Evolutionary conservation across 2,329 filamentous ascomycete genomes (phyloP).

Genomic region (Fusarium sp.): DNA sequence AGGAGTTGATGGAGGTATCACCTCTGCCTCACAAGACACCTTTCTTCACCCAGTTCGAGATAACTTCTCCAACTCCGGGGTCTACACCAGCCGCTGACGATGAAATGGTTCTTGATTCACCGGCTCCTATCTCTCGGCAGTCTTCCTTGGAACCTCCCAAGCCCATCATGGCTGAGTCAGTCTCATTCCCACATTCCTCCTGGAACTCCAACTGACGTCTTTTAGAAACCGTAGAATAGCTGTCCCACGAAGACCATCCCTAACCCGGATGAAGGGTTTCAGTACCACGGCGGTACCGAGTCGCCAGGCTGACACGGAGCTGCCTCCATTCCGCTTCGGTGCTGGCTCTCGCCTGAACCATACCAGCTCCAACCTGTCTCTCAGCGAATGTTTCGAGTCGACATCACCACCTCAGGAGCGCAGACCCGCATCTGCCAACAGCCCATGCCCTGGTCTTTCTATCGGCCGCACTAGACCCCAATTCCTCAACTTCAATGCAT

Average conservation of each 20-base stretch:
- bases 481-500: conserved; percentile 67
- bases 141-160: conserved; percentile 60
- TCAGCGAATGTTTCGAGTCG: conserved; percentile 81
- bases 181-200: conserved; percentile 38
- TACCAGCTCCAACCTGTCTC: conserved; percentile 61
- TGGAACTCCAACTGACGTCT: conserved; percentile 37
- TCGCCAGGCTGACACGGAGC: conserved; percentile 70
- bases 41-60: conserved; percentile 71
- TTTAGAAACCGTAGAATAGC: conserved; percentile 70
- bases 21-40: conserved; percentile 88
- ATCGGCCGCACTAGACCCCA: conserved; percentile 72
- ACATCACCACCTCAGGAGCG: conserved; percentile 79
- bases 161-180: conserved; percentile 64
- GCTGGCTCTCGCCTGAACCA: conserved; percentile 43
- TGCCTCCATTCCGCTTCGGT: conserved; percentile 81
- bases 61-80: conserved; percentile 78
- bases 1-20: conserved; percentile 96
- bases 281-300: conserved; percentile 73
- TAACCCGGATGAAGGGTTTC: conserved; percentile 79
- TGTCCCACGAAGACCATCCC: conserved; percentile 76
- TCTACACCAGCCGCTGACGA: conserved; percentile 56
- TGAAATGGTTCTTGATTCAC: conserved; percentile 66
- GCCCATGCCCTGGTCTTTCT: conserved; percentile 63
- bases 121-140: conserved; percentile 59
- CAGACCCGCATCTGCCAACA: conserved; percentile 68